phyloP scores from a whole-genome alignment of 768 basidiomycete species.

The Calvatia gigantea region DNA sequence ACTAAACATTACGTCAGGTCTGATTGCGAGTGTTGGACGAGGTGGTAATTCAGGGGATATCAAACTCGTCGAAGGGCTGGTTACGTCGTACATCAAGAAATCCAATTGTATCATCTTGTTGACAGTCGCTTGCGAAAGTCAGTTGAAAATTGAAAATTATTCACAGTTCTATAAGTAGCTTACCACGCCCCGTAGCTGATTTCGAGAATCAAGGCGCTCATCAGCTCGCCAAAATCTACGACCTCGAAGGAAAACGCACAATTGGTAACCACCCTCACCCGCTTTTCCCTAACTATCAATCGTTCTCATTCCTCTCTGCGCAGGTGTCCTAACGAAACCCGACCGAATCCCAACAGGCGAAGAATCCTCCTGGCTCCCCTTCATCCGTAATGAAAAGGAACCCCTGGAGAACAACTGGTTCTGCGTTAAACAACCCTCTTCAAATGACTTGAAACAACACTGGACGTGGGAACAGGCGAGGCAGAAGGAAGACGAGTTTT shows the following conservation, averaged over 20 bases:
- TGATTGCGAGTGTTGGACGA: conserved; percentile 55
- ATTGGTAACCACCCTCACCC: conserved; percentile 51
- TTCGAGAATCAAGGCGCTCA: conserved; percentile 79
- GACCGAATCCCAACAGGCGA: conserved; percentile 60
- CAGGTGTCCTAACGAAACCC: conserved; percentile 76
- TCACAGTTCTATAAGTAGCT: too few relatives aligned
- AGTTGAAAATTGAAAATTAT: conserved; percentile 20
- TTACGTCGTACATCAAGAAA: conserved; percentile 54
- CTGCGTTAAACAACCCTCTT: conserved; percentile 53
- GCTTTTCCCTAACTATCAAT: neutral
- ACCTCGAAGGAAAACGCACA: conserved; percentile 62
- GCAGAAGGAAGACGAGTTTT: conserved; percentile 51
- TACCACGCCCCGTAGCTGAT: conserved; percentile 47
- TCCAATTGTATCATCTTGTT: conserved; percentile 62
- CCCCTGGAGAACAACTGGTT: conserved; percentile 55
- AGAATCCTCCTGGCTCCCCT: conserved; percentile 51
- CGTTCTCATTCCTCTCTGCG: neutral
- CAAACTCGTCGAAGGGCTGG: conserved; percentile 55
- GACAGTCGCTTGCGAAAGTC: conserved; percentile 64
- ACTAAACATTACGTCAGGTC: conserved; percentile 30
- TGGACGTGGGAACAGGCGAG: conserved; percentile 64
- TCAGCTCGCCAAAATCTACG: conserved; percentile 54
- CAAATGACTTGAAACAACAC: conserved; percentile 44
- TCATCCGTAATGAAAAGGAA: conserved; percentile 53
- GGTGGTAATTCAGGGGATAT: conserved; percentile 53